Base-by-base conservation (phyloP, 352 stramenopile genomes). In the Plasmopara muralis region DNA sequence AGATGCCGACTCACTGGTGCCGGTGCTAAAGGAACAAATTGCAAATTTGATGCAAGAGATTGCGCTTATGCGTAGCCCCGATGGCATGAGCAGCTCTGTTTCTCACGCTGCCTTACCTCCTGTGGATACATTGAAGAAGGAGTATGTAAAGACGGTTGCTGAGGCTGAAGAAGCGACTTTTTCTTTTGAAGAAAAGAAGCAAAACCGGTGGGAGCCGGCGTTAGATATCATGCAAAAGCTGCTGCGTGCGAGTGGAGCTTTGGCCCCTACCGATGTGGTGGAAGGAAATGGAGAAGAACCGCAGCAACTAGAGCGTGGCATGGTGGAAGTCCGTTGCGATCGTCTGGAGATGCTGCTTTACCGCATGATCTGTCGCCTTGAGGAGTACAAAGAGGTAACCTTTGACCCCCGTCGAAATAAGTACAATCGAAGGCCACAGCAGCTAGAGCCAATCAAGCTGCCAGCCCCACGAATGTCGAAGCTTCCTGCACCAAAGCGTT, bases 281-380 rank as follows among this genome's bases (percentile, higher is more conserved):
- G 63, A 72, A 2, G 55, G 72, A 31, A 54, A 72, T 38, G 63
- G 40, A 52, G 53, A 62, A 10, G 51, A 66, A 25, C 55, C 48
- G 9, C 54, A 63, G 50, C 55, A 63, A 29, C 39, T 55, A 56
- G 56, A 72, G n/a, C 57, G 51, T 10, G 66, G 77, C 50, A 53
- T 70, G 7, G 62, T 83, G 3, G 69, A 84, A 25, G 47, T 74
- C 30, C 75, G 82, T 9, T 89, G 77, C 10, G 75, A 87, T 20
- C 68, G 82, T 29, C 55, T 92, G 33, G 82, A 92, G 38, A 89
- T 92, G 77, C 58, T 92, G 20, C 59, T 92, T 14, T 92, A 92
- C 50, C 73, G 82, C 9, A 92, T 92, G 79, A 87, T 92, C 48
- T 92, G 82, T 41, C 75, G 82, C 6, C 87, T 85, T 53, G 82